Conservation (phyloP, 139 green algal genomes). For the Micromonas commoda region DNA sequence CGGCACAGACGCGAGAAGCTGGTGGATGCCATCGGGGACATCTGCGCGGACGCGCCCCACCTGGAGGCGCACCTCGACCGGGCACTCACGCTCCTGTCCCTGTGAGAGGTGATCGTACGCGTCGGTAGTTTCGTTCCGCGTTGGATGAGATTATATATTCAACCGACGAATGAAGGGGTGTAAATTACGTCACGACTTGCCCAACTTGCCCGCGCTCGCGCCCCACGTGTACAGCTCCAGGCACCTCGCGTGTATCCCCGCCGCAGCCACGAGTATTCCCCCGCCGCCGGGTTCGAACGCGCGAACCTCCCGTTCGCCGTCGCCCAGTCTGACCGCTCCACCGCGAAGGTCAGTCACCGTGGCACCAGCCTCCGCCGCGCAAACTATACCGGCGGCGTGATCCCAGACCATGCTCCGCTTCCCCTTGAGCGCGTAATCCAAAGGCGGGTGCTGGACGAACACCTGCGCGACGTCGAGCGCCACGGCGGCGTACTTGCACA, state of each 20-base stretch:
- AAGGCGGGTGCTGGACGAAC: slow-evolving; percentile 51
- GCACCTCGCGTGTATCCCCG: too few relatives aligned
- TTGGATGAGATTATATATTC: too few relatives aligned
- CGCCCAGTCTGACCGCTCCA: not conserved
- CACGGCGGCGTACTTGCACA: slow-evolving; percentile 45
- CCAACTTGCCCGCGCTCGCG: too few relatives aligned
- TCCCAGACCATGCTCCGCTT: slow-evolving; percentile 42
- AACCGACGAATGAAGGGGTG: too few relatives aligned
- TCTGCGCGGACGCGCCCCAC: not conserved
- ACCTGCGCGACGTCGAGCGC: slow-evolving; percentile 37
- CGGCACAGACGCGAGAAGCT: not conserved
- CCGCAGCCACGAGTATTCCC: too few relatives aligned
- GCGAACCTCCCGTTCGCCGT: too few relatives aligned
- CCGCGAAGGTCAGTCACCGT: slow-evolving; percentile 37
- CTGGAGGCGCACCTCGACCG: not conserved
- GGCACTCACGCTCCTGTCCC: not conserved
- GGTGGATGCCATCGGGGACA: not conserved
- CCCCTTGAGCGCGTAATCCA: slow-evolving; percentile 31
- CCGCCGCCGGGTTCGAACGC: too few relatives aligned
- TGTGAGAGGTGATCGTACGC: not conserved
- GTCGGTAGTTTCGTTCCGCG: not conserved
- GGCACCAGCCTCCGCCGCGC: slow-evolving; percentile 47
- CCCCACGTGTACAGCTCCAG: too few relatives aligned
- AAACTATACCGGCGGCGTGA: slow-evolving; percentile 45
- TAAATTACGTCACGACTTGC: too few relatives aligned